A percentile compares a stretch with the other conserved stretches of the same genome.
Conservation (phyloP, 202 grass and related monocot genomes). For the Elaeis oleifera region DNA sequence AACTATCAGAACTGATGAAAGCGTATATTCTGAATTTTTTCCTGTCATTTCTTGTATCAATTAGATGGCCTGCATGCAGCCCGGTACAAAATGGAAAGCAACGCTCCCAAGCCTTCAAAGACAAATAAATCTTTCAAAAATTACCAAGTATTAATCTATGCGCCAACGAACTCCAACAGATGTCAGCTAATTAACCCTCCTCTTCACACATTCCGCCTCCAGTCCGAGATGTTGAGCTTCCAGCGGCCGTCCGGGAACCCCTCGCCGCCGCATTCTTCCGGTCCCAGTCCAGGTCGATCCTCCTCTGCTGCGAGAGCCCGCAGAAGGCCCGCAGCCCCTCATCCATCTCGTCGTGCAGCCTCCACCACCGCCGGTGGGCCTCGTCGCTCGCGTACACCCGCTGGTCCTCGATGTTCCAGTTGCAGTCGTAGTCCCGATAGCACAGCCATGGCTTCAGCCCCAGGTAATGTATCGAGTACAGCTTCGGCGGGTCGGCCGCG, state of each 20-base stretch:
- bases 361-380: conserved; percentile 68
- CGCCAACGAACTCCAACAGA: too few species aligned
- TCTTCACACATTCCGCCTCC: conserved; percentile 40
- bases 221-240: conserved; percentile 46
- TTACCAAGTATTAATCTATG: too few species aligned
- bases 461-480: conserved; percentile 75
- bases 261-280: conserved; percentile 38
- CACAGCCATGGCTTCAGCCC: conserved; percentile 96
- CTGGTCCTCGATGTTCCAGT: conserved; percentile 55
- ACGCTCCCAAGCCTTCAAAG: too few species aligned
- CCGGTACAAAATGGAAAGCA: too few species aligned
- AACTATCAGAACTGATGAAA: too few species aligned
- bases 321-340: conserved; percentile 42
- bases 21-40: too few species aligned
- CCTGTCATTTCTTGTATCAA: too few species aligned
- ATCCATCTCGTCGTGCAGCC: conserved; percentile 55
- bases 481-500: conserved; percentile 43
- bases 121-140: too few species aligned
- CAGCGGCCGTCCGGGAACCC: conserved; percentile 44
- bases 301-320: conserved; percentile 39
- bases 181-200: too few species aligned
- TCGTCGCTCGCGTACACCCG: conserved; percentile 52
- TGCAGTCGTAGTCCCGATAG: conserved; percentile 84
- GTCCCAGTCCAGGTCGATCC: conserved; percentile 47
- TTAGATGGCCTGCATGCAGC: too few species aligned